phyloP scores from a whole-genome alignment of 2,329 filamentous ascomycete genomes.

The Trichoderma breve region DNA sequence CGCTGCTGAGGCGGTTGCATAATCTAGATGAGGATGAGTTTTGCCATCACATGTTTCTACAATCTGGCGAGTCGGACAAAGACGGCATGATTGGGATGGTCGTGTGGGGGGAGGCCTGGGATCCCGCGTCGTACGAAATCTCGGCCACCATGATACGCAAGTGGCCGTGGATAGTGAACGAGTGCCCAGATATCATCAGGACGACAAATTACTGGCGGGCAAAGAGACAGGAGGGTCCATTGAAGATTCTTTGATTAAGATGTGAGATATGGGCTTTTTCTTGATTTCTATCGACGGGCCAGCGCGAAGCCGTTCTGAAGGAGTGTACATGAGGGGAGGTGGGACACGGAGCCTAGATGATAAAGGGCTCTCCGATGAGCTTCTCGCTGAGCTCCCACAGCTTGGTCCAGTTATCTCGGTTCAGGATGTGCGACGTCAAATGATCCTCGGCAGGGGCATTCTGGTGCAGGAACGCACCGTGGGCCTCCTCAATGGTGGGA shows the following conservation, averaged over 20 bases:
- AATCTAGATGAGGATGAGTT: slow-evolving; percentile 23
- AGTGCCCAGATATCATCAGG: slow-evolving; percentile 19
- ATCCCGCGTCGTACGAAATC: slow-evolving; percentile 46
- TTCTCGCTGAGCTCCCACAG: slow-evolving; percentile 40
- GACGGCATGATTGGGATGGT: slow-evolving; percentile 31
- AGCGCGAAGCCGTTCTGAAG: not conserved
- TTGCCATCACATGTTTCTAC: slow-evolving; percentile 19
- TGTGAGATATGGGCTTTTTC: not conserved
- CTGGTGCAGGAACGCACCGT: slow-evolving; percentile 18
- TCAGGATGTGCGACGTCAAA: slow-evolving; percentile 27
- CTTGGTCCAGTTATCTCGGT: slow-evolving; percentile 36
- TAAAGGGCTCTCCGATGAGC: slow-evolving; percentile 15
- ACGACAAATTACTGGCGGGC: slow-evolving; percentile 16
- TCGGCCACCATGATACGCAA: slow-evolving; percentile 43
- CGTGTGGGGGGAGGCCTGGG: slow-evolving; percentile 49
- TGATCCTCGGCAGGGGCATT: slow-evolving; percentile 19
- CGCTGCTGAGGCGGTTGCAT: not conserved
- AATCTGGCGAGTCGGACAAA: not conserved
- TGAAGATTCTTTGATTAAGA: not conserved
- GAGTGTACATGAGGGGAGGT: not conserved
- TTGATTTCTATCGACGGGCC: not conserved
- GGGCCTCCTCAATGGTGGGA: slow-evolving; percentile 16
- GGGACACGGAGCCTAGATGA: not conserved
- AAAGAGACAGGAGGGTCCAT: not conserved
- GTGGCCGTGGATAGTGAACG: slow-evolving; percentile 39